Base-by-base conservation (phyloP, 106 monocot genomes). In the Allium sativum region DNA sequence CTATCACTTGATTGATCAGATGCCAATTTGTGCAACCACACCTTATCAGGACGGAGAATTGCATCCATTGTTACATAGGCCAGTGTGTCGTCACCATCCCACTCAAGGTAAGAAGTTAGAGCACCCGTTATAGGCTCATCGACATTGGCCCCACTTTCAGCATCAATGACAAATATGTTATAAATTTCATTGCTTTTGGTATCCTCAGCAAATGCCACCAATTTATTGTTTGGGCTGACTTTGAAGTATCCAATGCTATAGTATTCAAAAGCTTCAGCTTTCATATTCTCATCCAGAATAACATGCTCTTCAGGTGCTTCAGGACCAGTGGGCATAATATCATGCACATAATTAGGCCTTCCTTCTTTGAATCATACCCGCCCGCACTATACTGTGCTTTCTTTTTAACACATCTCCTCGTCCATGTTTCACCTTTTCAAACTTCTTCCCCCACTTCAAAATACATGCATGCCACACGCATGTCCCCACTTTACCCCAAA, bases 211-310 rank as follows among this genome's bases (percentile, higher is more conserved):
- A 88, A 93, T 58, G 88, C 79, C 53, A 85, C 79, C 22, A 88
- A 72, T 62, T 82, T 84, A 71, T 80, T 74, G 73, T 93, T 78
- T 31, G 31, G 31, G 31, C 31, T 31, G 31, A 96, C 96, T 74
- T 91, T 70, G 62, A 91, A 91, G 70, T 84, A 57, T 10, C 80
- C 84, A 55, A 98, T 82, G 48, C 82, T 76, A 60, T 91, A 98
- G 47, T 88, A 98, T 59, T 76, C 75, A 58, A 87, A 77, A 14
- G 68, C 80, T 64, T 84, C 72, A 53, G 96, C 84, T 76, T 85
- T 84, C 17, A 88, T 70, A 77, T 98, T 98, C 76, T 91, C 87
- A 72, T 98, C 96, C 15, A 98, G 71, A 56, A 98, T 98, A 61
- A 91, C 66, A 76, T 88, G 96, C 73, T 98, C 96, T 55, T 71